phyloP scores from a whole-genome alignment of 306 rosid species.

The Ormosia semicastrata region DNA sequence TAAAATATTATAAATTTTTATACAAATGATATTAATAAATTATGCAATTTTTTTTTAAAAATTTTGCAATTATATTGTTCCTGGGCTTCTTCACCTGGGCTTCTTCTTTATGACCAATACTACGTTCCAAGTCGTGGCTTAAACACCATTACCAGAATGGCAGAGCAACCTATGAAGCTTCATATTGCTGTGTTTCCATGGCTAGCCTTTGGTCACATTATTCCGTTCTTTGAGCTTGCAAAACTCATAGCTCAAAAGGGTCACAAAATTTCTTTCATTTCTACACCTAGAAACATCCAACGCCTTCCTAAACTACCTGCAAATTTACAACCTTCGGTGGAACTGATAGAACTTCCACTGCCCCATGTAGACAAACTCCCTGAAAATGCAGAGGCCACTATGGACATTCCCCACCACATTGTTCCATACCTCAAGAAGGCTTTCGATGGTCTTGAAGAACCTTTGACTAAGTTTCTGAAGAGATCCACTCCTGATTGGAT shows the following conservation, averaged over 20 bases:
- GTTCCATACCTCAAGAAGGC: slow-evolving; percentile 19
- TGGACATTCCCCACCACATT: neutral
- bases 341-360: slow-evolving; percentile 19
- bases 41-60: too few species aligned
- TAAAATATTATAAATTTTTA: too few species aligned
- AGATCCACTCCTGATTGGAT: slow-evolving; percentile 1
- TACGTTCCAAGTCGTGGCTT: neutral
- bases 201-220: slow-evolving; percentile 51
- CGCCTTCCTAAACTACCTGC: slow-evolving; percentile 38
- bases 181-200: slow-evolving; percentile 50
- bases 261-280: slow-evolving; percentile 42
- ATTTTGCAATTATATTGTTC: too few species aligned
- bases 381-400: neutral
- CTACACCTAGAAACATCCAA: slow-evolving; percentile 50
- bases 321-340: slow-evolving; percentile 8
- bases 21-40: too few species aligned
- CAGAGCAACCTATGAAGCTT: slow-evolving; percentile 27
- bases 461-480: neutral
- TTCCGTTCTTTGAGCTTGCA: slow-evolving; percentile 40
- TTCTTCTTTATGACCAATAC: too few species aligned
- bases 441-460: slow-evolving; percentile 27
- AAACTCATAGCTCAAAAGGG: slow-evolving; percentile 47
- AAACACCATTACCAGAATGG: neutral
- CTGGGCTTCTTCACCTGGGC: too few species aligned
- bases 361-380: slow-evolving; percentile 20